Percentiles rank a stretch among this genome's conserved stretches.
Evolutionary conservation across 371 early-diverging fungal species (phyloP).

Genomic region (Mortierella sp.): DNA sequence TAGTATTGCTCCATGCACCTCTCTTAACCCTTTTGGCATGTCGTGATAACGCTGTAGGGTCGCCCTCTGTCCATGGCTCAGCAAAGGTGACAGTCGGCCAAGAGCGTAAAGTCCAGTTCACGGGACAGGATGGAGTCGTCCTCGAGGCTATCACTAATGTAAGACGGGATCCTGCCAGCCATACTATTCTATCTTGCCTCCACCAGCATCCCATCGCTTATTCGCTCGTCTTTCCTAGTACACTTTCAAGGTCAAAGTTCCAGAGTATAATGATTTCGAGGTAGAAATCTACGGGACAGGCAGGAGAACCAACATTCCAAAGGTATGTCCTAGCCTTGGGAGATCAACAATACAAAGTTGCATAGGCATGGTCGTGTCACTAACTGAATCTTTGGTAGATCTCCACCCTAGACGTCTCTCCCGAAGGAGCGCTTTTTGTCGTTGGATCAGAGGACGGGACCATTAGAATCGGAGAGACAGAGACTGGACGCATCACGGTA

Average conservation of each 20-base stretch:
- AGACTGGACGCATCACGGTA: slow-evolving; percentile 57
- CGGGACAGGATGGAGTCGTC: slow-evolving; percentile 40
- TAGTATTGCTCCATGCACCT: no score
- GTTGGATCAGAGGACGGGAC: slow-evolving; percentile 55
- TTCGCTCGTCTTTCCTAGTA: slow-evolving; percentile 11
- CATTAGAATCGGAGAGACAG: slow-evolving; percentile 56
- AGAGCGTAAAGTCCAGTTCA: slow-evolving; percentile 33
- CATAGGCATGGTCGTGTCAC: no score
- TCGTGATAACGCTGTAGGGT: slow-evolving; percentile 11
- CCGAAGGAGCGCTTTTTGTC: slow-evolving; percentile 65
- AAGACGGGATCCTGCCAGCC: slow-evolving; percentile 5
- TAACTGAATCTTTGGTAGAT: slow-evolving; percentile 53
- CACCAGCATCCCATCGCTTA: background rate
- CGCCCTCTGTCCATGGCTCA: slow-evolving; percentile 51
- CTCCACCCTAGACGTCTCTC: slow-evolving; percentile 62
- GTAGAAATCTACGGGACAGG: slow-evolving; percentile 49
- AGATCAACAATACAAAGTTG: background rate
- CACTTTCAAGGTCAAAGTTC: slow-evolving; percentile 42
- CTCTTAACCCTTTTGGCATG: background rate
- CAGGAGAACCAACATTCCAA: slow-evolving; percentile 35
- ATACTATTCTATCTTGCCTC: no score
- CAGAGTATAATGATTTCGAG: slow-evolving; percentile 29
- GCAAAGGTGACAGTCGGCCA: slow-evolving; percentile 54
- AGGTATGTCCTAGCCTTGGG: slow-evolving; percentile 9
- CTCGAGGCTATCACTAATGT: slow-evolving; percentile 43